A percentile compares a stretch with the other conserved stretches of the same genome.
Evolutionary conservation across 2,329 filamentous ascomycete species (phyloP).

Genomic region (Sporothrix variecibatus): DNA sequence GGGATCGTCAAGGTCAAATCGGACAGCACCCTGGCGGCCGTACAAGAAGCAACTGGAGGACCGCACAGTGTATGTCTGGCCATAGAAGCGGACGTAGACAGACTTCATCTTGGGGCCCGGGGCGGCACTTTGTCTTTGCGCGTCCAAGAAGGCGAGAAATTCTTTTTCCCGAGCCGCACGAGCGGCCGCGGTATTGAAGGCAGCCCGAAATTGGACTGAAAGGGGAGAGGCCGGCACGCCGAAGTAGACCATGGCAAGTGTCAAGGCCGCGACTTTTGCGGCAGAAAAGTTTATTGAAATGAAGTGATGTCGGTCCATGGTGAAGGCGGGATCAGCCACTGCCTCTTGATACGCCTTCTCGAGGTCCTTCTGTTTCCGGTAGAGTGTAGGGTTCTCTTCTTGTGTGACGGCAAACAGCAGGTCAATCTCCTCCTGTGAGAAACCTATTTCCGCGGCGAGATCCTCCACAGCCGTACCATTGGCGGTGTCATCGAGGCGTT

Average conservation of each 20-base stretch:
- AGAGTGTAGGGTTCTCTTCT: background rate
- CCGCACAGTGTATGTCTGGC: background rate
- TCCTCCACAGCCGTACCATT: background rate
- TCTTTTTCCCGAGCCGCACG: no score
- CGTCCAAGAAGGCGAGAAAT: no score
- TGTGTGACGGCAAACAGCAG: background rate
- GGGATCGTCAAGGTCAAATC: conserved; percentile 21
- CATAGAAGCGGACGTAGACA: background rate
- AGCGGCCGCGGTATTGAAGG: no score
- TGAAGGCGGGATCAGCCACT: background rate
- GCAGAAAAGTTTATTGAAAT: background rate
- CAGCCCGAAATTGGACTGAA: background rate
- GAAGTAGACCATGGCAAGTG: conserved; percentile 11
- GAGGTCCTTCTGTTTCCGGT: background rate
- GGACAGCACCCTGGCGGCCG: conserved; percentile 28
- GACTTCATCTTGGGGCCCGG: background rate
- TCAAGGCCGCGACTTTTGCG: background rate
- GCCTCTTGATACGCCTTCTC: background rate
- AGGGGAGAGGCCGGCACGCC: background rate
- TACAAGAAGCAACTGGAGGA: conserved; percentile 7
- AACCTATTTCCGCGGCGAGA: background rate
- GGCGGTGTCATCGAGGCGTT: background rate
- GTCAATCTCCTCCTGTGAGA: conserved; percentile 19
- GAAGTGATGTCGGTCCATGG: background rate
- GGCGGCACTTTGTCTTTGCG: no score